Evolutionary conservation across 2,329 filamentous ascomycete genomes (phyloP), one percentile per base, ranked within the genome.

Genomic region (Exophiala xenobiotica): DNA sequence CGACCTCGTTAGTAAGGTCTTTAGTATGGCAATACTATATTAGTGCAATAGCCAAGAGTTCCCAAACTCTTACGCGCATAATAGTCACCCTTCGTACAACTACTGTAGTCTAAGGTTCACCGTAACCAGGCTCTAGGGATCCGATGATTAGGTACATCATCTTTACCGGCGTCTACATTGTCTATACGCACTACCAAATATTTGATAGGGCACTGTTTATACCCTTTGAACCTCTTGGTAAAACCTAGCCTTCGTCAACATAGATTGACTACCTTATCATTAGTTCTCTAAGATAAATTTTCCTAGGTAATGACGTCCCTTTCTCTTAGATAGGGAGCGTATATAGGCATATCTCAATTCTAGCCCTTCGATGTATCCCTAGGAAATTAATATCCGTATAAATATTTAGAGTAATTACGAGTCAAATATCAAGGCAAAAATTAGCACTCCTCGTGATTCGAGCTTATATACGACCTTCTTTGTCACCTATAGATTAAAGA

Each of bases 391-490:
- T 18, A 38, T 38, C 4, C 35, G 3, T 38, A 12, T 11, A 16
- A 20, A 38, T 16, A 4, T 3, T 11, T 38, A 4, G 11, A 16
- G n/a, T 16, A 16, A 16, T 11, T 38, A 38, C 8, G 79, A 82
- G 68, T 90, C 87, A 71, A 85, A 90, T 61, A 90, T 87, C 6
- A 86, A 84, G 4, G 87, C 87, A 68, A 79, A 90, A 7, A 85
- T 85, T 2, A 81, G 76, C 6, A 89, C 68, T 0, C 85, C 84
- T 49, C 83, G 74, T 27, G 74, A 76, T 69, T 89, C 85, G 43
- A 90, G 70, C 6, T 78, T 83, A 64, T 83, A 86, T 0, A 90
- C 85, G 1, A 90, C 75, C 70, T 81, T 81, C 62, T 77, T 77
- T 14, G 86, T 89, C 27, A 88, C 76, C 50, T 70, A 76, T 51